Conservation (phyloP, 1,139 yeast species). For the Citeromyces hawaiiensis region DNA sequence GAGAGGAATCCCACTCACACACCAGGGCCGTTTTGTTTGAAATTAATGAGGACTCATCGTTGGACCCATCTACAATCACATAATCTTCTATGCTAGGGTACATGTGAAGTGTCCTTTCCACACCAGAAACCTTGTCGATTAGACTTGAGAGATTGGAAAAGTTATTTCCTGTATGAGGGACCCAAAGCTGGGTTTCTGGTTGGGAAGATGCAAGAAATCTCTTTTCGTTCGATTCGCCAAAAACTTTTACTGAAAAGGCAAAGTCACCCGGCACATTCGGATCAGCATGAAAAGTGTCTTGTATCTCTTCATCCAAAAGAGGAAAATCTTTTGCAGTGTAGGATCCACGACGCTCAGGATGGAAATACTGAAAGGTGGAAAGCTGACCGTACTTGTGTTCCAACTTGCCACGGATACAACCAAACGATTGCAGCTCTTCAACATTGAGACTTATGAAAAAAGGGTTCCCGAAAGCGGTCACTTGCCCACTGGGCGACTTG, state of each 20-base stretch:
- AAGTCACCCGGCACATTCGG: conserved; percentile 35
- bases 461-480: conserved; percentile 55
- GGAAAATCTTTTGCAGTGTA: conserved; percentile 26
- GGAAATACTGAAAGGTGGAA: conserved; percentile 20
- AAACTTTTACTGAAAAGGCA: conserved; percentile 35
- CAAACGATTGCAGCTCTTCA: conserved; percentile 36
- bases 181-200: conserved; percentile 19
- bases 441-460: conserved; percentile 47
- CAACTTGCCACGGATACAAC: conserved; percentile 40
- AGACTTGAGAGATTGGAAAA: conserved; percentile 20
- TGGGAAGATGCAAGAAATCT: conserved; percentile 3
- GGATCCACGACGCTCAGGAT: conserved; percentile 9
- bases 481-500: conserved; percentile 23
- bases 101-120: conserved; percentile 16
- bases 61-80: conserved; percentile 6
- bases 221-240: conserved; percentile 15
- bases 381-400: conserved; percentile 27
- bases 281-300: conserved; percentile 20
- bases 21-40: conserved; percentile 36
- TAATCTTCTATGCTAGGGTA: conserved; percentile 10
- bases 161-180: conserved; percentile 22
- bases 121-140: conserved; percentile 13
- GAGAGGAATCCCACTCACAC: conserved; percentile 55
- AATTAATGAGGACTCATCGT: conserved; percentile 14
- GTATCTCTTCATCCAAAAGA: conserved; percentile 6